Conservation (phyloP, 1,284 basidiomycete species). For the Bjerkandera adusta region DNA sequence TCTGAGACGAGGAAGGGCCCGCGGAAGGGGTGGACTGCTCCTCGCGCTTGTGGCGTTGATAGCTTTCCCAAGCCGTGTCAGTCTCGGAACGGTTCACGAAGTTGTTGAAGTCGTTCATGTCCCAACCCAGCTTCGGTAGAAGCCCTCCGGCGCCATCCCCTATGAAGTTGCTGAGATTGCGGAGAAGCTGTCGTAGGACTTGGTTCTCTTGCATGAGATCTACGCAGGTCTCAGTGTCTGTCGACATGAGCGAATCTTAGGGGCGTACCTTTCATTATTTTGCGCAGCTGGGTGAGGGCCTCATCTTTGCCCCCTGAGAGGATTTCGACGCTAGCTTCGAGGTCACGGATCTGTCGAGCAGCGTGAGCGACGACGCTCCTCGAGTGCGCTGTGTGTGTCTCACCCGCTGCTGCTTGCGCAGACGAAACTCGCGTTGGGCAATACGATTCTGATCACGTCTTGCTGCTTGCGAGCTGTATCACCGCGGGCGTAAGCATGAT, state of each 20-base stretch:
- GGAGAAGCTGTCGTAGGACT: slow-evolving; percentile 74
- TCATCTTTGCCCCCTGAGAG: slow-evolving; percentile 89
- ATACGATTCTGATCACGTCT: slow-evolving; percentile 89
- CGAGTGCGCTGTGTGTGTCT: slow-evolving; percentile 23
- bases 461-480: slow-evolving; percentile 76
- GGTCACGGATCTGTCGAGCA: slow-evolving; percentile 75
- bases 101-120: slow-evolving; percentile 71
- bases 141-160: slow-evolving; percentile 81
- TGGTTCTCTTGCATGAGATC: slow-evolving; percentile 90
- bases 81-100: slow-evolving; percentile 84
- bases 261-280: slow-evolving; percentile 70
- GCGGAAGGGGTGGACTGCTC: slow-evolving; percentile 17
- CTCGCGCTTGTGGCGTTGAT: slow-evolving; percentile 61
- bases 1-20: slow-evolving; percentile 27
- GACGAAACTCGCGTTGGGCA: slow-evolving; percentile 88
- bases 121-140: slow-evolving; percentile 78
- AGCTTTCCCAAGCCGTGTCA: slow-evolving; percentile 89
- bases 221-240: slow-evolving; percentile 26
- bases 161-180: slow-evolving; percentile 75
- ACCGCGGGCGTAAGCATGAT: slow-evolving; percentile 32
- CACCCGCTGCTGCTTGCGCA: slow-evolving; percentile 85
- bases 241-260: slow-evolving; percentile 3
- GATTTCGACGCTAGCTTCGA: slow-evolving; percentile 89
- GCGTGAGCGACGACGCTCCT: slow-evolving; percentile 5
- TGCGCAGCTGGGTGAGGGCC: slow-evolving; percentile 76